phyloP scores from a whole-genome alignment of 2,329 filamentous ascomycete species.

The Apiospora malaysiana region DNA sequence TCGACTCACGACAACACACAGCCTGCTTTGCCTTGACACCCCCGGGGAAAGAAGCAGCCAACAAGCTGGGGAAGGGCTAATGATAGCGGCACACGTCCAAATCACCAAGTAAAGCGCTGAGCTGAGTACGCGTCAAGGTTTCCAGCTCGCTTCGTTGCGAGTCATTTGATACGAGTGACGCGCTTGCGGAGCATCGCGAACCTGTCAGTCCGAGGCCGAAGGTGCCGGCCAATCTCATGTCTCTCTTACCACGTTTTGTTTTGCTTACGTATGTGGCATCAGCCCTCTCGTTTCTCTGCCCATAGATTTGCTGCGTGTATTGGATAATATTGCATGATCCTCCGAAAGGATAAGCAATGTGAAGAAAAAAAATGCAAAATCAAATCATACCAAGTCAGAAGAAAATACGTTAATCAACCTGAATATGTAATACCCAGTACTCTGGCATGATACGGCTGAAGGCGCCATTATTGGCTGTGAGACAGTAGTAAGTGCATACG shows the following conservation, averaged over 20 bases:
- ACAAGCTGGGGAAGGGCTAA: not conserved
- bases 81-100: not conserved
- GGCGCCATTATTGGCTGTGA: not conserved
- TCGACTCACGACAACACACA: not conserved
- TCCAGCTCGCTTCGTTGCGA: not conserved
- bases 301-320: not conserved
- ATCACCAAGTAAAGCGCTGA: not conserved
- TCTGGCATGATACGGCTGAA: not conserved
- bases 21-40: not conserved
- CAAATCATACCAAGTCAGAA: too few species aligned
- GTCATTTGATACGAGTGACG: conserved; percentile 19
- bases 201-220: conserved; percentile 14
- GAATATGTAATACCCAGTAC: not conserved
- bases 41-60: not conserved
- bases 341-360: not conserved
- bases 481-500: not conserved
- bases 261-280: conserved; percentile 1
- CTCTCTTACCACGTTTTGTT: not conserved
- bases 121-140: conserved; percentile 14
- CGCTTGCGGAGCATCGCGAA: conserved; percentile 12
- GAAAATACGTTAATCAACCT: too few species aligned
- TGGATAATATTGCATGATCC: not conserved
- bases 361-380: too few species aligned
- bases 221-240: conserved; percentile 9
- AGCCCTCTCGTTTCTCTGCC: not conserved